These are phyloP conservation scores for Cynara cardunculus DNA, from an alignment of 129 eudicot genomes.

Conservation along the genomic window DNA sequence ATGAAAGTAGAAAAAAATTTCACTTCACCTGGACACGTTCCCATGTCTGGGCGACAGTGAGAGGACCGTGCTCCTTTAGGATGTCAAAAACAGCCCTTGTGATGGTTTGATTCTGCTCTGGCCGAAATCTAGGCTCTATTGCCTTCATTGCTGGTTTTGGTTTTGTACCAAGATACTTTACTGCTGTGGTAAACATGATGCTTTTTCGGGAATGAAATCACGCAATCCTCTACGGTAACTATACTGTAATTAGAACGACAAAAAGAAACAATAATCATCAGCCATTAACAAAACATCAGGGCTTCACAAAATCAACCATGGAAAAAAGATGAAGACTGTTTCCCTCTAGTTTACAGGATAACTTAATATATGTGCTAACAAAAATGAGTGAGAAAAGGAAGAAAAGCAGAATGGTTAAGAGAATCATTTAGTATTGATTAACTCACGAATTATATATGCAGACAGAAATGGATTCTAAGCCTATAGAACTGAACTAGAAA, in stretches of 20 bases:
- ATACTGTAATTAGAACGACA: background rate
- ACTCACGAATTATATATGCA: background rate
- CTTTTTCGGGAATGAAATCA: background rate
- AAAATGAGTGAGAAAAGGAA: background rate
- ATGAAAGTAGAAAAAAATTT: background rate
- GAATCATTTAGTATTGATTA: background rate
- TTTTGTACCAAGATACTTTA: slow-evolving; percentile 59
- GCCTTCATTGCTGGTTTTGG: slow-evolving; percentile 94
- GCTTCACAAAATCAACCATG: background rate
- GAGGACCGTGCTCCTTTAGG: slow-evolving; percentile 89
- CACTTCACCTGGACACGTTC: slow-evolving; percentile 66
- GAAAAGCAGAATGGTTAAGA: background rate
- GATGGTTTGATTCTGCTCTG: slow-evolving; percentile 89
- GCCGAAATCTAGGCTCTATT: slow-evolving; percentile 74
- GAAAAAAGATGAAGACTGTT: background rate
- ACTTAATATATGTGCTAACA: slow-evolving; percentile 1
- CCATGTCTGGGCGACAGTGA: slow-evolving; percentile 85
- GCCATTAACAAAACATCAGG: background rate
- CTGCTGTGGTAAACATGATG: slow-evolving; percentile 69
- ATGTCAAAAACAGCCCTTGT: slow-evolving; percentile 66
- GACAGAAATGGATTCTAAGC: background rate
- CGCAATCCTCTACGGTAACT: background rate
- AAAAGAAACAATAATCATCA: background rate
- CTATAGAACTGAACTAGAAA: background rate
- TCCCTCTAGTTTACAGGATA: background rate